Evolutionary conservation across 2,329 filamentous ascomycete genomes (phyloP).

Genomic region (Mycocentrospora acerina): DNA sequence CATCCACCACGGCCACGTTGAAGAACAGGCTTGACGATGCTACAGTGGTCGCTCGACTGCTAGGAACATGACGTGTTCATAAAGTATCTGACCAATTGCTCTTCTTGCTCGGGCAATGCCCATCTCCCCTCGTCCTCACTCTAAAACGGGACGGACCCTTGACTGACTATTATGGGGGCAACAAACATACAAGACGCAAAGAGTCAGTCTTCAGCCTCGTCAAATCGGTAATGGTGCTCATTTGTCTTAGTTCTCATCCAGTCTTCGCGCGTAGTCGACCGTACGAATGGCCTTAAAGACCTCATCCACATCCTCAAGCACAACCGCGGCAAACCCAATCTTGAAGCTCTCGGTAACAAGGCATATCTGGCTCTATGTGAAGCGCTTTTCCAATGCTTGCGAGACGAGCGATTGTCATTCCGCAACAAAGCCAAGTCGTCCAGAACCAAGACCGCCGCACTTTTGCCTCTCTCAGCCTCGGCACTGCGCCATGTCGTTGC

Average conservation of each 20-base stretch:
- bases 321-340: constrained; percentile 48
- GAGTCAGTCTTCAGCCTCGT: constrained; percentile 19
- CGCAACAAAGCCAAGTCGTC: constrained; percentile 49
- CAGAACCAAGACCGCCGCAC: constrained; percentile 36
- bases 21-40: not conserved
- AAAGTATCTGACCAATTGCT: not conserved
- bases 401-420: constrained; percentile 67
- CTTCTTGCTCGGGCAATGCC: constrained; percentile 10
- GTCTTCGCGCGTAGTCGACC: constrained; percentile 42
- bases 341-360: constrained; percentile 65
- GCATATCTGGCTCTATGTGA: constrained; percentile 82
- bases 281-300: constrained; percentile 55
- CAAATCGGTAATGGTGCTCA: constrained; percentile 9
- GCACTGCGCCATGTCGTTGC: constrained; percentile 72
- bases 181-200: constrained; percentile 41
- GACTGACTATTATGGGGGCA: constrained; percentile 25
- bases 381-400: constrained; percentile 69
- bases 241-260: constrained; percentile 30
- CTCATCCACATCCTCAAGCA: constrained; percentile 59
- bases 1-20: constrained; percentile 8
- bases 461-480: constrained; percentile 69
- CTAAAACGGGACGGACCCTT: constrained; percentile 8
- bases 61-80: constrained; percentile 1
- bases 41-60: constrained; percentile 3
- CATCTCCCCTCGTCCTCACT: constrained; percentile 3